Evolutionary conservation across 768 basidiomycete species (phyloP), one percentile per base, ranked within the genome.

Genomic region (Tulasnella sp.): DNA sequence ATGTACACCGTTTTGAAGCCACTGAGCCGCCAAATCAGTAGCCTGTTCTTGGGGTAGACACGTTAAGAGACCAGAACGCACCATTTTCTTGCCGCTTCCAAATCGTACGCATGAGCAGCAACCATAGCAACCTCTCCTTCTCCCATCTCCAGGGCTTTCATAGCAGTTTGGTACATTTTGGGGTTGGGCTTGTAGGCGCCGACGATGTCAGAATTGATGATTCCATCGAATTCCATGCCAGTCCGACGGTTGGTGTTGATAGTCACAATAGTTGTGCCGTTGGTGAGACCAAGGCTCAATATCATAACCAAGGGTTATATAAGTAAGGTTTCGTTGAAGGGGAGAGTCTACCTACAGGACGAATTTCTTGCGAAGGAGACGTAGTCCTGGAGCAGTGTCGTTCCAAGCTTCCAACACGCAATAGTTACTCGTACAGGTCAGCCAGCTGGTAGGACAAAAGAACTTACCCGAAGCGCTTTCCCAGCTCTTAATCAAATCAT

Each of bases 1-100:
- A 77, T 77, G 71, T 77, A 78, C 25, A 78, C 77, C 9, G 76
- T 77, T 39, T 52, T 54, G 52, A 78, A 72, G 22, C 78, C 78
- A 67, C 76, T 76, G 14, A 70, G 34, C 7, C 31, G 36, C 15
- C 7, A 31, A 71, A 11, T 42, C 8, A 34, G n/a, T 15, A 8
- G 37, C 9, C 22, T 25, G 31, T 71, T 14, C 7, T 31, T 19
- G 31, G 38, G 34, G 39, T 71, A 72, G 29, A 31, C 40, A 45
- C 31, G 15, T 64, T 8, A 67, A 67, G 25, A 9, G 64, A 42
- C 17, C 9, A 40, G n/a, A 14, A 52, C 75, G 11, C 39, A 78
- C 78, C 77, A 76, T 22, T 67, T 76, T 36, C 39, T 70, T 0
- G 78, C 78, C 9, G 78, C 78, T 45, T 78, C 78, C 6, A 76